Evolutionary conservation across 495 filamentous ascomycete species (phyloP).

Genomic region (Xylaria sp.): DNA sequence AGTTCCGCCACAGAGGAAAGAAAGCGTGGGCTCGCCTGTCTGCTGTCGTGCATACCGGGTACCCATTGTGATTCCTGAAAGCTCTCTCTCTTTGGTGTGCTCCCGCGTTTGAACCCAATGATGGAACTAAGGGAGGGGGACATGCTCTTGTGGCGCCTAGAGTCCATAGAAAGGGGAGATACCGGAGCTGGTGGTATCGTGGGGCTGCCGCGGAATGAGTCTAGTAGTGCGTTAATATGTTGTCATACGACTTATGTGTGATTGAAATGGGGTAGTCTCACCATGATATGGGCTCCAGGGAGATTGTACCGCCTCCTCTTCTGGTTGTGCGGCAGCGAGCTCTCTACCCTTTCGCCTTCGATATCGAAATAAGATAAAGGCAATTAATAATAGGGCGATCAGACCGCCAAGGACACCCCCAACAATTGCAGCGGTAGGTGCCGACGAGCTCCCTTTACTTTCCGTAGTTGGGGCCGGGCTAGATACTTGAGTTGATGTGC

Average conservation of each 20-base stretch:
- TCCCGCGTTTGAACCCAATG: constrained; percentile 2
- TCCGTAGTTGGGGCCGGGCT: neutral
- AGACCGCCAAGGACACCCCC: constrained; percentile 28
- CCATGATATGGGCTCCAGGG: constrained; percentile 19
- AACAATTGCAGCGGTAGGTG: constrained; percentile 22
- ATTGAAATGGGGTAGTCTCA: neutral
- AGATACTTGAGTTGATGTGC: neutral
- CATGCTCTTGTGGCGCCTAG: neutral
- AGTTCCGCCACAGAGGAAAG: constrained; percentile 1
- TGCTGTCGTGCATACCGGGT: neutral
- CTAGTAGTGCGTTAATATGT: neutral
- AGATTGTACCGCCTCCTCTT: neutral
- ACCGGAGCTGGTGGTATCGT: neutral
- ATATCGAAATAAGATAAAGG: constrained; percentile 18
- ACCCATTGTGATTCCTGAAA: neutral
- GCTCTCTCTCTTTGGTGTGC: neutral
- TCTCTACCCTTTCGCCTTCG: constrained; percentile 7
- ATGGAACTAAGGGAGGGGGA: constrained; percentile 14
- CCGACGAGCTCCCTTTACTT: neutral
- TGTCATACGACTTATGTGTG: neutral
- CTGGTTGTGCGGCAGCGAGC: neutral
- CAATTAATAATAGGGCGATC: constrained; percentile 14
- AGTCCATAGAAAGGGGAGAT: neutral
- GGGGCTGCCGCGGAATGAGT: neutral
- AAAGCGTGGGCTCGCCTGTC: neutral